phyloP scores from a whole-genome alignment of 1,284 basidiomycete genomes.

The Ganoderma boninense region DNA sequence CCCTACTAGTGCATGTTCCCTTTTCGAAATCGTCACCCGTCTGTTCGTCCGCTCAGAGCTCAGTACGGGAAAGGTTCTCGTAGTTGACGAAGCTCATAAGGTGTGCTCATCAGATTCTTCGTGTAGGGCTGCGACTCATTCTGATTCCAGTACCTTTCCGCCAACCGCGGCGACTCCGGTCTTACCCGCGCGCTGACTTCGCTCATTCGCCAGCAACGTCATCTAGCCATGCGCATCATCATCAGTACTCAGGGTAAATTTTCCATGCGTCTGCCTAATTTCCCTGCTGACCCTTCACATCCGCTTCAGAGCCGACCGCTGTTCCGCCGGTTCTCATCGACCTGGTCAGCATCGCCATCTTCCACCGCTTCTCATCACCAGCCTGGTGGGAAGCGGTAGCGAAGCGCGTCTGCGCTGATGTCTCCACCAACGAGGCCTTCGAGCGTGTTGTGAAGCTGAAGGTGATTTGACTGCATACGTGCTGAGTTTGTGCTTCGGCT shows the following conservation, averaged over 20 bases:
- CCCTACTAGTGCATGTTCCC: conserved; percentile 65
- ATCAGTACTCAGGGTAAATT: conserved; percentile 73
- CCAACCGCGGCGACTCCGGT: conserved; percentile 46
- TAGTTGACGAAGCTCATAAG: conserved; percentile 82
- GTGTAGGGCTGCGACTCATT: background rate
- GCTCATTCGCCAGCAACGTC: conserved; percentile 74
- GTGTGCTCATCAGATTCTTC: conserved; percentile 44
- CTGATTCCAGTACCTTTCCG: conserved; percentile 64
- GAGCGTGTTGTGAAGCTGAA: conserved; percentile 70
- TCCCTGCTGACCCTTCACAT: background rate
- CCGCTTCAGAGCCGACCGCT: conserved; percentile 71
- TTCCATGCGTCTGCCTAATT: background rate
- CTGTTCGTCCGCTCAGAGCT: conserved; percentile 69
- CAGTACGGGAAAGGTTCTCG: conserved; percentile 71
- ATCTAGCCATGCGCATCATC: conserved; percentile 74
- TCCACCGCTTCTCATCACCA: conserved; percentile 79
- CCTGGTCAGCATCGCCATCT: conserved; percentile 67
- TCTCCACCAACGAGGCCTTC: conserved; percentile 64
- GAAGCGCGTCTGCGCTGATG: conserved; percentile 71
- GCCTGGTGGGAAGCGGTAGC: conserved; percentile 76
- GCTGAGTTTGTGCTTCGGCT: background rate
- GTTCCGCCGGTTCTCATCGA: conserved; percentile 74
- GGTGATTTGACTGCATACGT: conserved; percentile 45
- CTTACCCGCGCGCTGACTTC: conserved; percentile 66
- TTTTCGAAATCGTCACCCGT: conserved; percentile 75